Evolutionary conservation across 169 alveolate genomes (phyloP), one percentile per base, ranked within the genome.

Genomic region (Cryptosporidium sp.): DNA sequence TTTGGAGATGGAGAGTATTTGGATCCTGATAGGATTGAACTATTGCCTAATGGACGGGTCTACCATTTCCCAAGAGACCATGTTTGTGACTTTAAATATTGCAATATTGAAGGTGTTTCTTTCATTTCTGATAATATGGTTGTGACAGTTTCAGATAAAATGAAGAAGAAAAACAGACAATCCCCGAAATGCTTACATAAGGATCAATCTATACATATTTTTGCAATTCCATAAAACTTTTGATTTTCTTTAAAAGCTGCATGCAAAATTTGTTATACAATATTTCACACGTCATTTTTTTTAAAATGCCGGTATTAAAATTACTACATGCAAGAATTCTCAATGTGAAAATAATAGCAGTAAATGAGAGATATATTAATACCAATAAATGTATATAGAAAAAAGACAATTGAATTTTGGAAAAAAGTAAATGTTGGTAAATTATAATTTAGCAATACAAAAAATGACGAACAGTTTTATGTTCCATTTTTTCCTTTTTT

Each of bases 81-180:
- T 43, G 89, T 29, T 43, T 80, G 89, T 23, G 89, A 80, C 45
- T 80, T 62, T 41, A 80, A 80, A 43, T 80, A 80, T 59, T 80
- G 89, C 26, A 80, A 80, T 62, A 62, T 80, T 21, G 89, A 80
- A 29, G 89, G 89, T 12, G 89, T 80, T 62, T 80, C 89, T n/a
- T 80, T 80, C 21, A 80, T 80, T 62, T 80, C 89, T 23, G 89
- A 80, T n/a, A 80, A 80, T 48, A 37, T 80, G 62, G 43, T 80
- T 62, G 89, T 33, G 9, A 80, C 89, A 5, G 89, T 80, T 9
- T 80, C 89, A 2, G 89, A 80, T 39, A 80, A 80, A 41, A 80
- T 80, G 89, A 80, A 80, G 35, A 80, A 80, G 39, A 80, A 43
- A 26, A 80, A n/a, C 33, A 80, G 89, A 16, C 89, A 80, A 65